Percentiles rank a stretch among this genome's conserved stretches.
These are phyloP conservation scores for Corchorus olitorius DNA, from an alignment of 345 rosid species.

Conservation along the genomic window DNA sequence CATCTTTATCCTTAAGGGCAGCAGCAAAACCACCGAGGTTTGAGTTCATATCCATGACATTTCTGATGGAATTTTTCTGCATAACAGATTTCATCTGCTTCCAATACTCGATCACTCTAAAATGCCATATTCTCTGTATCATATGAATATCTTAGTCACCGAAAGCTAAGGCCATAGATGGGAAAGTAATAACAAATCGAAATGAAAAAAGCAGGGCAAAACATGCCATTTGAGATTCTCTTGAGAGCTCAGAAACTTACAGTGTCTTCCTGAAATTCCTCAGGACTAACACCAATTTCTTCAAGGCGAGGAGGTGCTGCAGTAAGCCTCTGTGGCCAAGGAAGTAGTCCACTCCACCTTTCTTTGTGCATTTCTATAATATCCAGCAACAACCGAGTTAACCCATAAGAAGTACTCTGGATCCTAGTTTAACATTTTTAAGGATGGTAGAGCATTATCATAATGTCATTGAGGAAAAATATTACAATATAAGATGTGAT, in stretches of 20 bases:
- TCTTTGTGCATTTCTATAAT: conserved; percentile 78
- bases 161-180: conserved; percentile 1
- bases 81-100: conserved; percentile 82
- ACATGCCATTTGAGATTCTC: conserved; percentile 2
- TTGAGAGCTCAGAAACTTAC: conserved; percentile 41
- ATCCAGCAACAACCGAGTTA: conserved; percentile 1
- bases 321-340: conserved; percentile 87
- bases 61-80: conserved; percentile 74
- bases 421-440: neutral
- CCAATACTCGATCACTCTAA: conserved; percentile 86
- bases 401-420: neutral
- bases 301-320: conserved; percentile 80
- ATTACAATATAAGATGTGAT: neutral
- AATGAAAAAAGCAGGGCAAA: neutral
- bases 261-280: conserved; percentile 73
- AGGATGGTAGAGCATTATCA: neutral
- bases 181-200: neutral
- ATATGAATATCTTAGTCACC: conserved; percentile 14
- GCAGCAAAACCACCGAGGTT: conserved; percentile 93
- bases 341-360: conserved; percentile 77
- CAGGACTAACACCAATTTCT: conserved; percentile 69
- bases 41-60: conserved; percentile 98
- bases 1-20: conserved; percentile 74
- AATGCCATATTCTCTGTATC: conserved; percentile 81
- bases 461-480: neutral